phyloP scores from a whole-genome alignment of 495 filamentous ascomycete genomes.

The Lasiosphaeris hirsuta region DNA sequence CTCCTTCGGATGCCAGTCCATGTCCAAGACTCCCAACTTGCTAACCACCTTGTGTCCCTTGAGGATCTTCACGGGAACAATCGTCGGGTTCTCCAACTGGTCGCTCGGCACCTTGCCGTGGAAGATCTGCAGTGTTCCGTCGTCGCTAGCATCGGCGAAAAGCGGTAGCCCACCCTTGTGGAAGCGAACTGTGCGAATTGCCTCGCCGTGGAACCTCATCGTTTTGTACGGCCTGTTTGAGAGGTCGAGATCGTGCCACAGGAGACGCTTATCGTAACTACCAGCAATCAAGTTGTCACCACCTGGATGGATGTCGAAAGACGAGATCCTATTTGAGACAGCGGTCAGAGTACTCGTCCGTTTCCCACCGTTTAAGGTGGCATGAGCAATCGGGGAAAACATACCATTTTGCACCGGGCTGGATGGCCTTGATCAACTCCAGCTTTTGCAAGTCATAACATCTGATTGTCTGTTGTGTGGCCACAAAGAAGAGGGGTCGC shows the following conservation, averaged over 20 bases:
- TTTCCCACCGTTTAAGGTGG: background rate
- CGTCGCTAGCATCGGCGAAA: slow-evolving; percentile 90
- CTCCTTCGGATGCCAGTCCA: slow-evolving; percentile 91
- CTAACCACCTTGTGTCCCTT: slow-evolving; percentile 79
- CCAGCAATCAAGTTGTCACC: slow-evolving; percentile 93
- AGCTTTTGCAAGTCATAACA: slow-evolving; percentile 89
- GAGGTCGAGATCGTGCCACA: slow-evolving; percentile 97
- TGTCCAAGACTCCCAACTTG: slow-evolving; percentile 84
- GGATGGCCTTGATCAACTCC: slow-evolving; percentile 82
- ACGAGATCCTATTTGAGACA: slow-evolving; percentile 71
- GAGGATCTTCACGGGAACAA: slow-evolving; percentile 93
- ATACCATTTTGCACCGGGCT: slow-evolving; percentile 73
- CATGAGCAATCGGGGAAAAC: background rate
- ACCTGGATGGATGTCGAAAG: slow-evolving; percentile 85
- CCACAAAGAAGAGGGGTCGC: slow-evolving; percentile 90
- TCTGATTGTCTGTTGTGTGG: slow-evolving; percentile 86
- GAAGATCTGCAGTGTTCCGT: slow-evolving; percentile 91
- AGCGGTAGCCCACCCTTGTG: slow-evolving; percentile 81
- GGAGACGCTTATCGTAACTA: slow-evolving; percentile 85
- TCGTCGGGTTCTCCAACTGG: slow-evolving; percentile 90
- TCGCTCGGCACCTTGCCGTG: slow-evolving; percentile 93
- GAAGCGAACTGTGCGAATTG: slow-evolving; percentile 81
- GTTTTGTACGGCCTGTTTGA: slow-evolving; percentile 91
- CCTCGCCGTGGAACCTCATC: slow-evolving; percentile 86
- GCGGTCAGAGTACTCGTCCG: slow-evolving; percentile 7